These are phyloP conservation scores for Kalmusia sp. DNA, from an alignment of 2,329 filamentous ascomycete species.

Conservation along the genomic window DNA sequence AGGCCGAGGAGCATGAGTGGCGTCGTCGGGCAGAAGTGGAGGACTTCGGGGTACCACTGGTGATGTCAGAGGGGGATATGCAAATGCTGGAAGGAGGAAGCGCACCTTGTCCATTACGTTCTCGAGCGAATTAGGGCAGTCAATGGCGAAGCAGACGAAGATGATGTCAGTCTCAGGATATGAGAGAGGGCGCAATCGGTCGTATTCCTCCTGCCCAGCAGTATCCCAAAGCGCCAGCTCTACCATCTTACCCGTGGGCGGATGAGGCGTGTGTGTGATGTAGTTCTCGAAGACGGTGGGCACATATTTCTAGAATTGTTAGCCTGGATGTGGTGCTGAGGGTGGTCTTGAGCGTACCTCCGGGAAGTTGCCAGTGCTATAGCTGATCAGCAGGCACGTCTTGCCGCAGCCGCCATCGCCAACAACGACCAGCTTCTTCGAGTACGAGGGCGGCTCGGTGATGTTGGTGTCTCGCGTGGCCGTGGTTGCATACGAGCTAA, in stretches of 20 bases:
- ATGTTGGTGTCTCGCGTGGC: slow-evolving; percentile 82
- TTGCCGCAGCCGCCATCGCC: slow-evolving; percentile 98
- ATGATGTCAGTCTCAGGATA: slow-evolving; percentile 98
- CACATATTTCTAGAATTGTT: slow-evolving; percentile 85
- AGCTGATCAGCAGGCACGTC: slow-evolving; percentile 97
- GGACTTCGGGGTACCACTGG: slow-evolving; percentile 98
- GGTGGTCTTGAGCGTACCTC: slow-evolving; percentile 68
- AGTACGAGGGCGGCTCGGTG: slow-evolving; percentile 90
- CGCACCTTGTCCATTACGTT: slow-evolving; percentile 98
- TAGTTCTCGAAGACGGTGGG: slow-evolving; percentile 99
- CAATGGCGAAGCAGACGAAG: slow-evolving; percentile 98
- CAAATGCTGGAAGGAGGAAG: not conserved
- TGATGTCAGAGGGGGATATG: slow-evolving; percentile 32
- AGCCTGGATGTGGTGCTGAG: not conserved
- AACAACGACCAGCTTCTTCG: slow-evolving; percentile 99
- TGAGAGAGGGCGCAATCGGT: slow-evolving; percentile 90
- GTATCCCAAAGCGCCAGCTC: slow-evolving; percentile 99
- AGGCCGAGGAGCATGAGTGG: slow-evolving; percentile 94
- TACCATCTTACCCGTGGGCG: slow-evolving; percentile 87
- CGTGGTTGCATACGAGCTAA: slow-evolving; percentile 82
- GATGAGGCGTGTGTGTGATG: slow-evolving; percentile 94
- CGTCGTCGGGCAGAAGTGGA: slow-evolving; percentile 98
- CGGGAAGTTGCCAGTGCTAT: slow-evolving; percentile 98
- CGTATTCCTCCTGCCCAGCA: slow-evolving; percentile 97
- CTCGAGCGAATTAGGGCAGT: slow-evolving; percentile 96